Percentiles rank a stretch among this genome's conserved stretches.
Evolutionary conservation across 2,329 filamentous ascomycete genomes (phyloP).

Genomic region (Beauveria caledonica): DNA sequence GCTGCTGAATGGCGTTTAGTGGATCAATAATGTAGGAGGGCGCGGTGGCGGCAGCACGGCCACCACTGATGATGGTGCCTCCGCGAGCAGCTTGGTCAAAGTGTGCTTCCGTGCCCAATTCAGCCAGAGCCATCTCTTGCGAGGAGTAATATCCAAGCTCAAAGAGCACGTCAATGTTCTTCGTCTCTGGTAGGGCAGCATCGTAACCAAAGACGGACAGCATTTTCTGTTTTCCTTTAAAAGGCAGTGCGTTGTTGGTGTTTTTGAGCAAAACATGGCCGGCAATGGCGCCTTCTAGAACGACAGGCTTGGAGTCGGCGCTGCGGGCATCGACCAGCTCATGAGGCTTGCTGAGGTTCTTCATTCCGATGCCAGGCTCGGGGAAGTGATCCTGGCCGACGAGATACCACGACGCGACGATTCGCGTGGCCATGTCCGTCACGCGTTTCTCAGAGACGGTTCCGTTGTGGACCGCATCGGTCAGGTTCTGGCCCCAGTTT

Average conservation of each 20-base stretch:
- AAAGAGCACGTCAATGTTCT: slow-evolving; percentile 39
- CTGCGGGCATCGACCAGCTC: slow-evolving; percentile 41
- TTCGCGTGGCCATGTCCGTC: slow-evolving; percentile 71
- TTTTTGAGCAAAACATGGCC: slow-evolving; percentile 76
- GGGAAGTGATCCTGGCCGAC: slow-evolving; percentile 40
- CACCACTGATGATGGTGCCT: slow-evolving; percentile 44
- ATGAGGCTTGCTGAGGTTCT: slow-evolving; percentile 47
- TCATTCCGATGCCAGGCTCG: slow-evolving; percentile 45
- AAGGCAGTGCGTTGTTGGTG: slow-evolving; percentile 50
- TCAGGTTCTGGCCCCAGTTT: slow-evolving; percentile 59
- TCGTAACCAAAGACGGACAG: slow-evolving; percentile 55
- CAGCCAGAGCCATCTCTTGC: slow-evolving; percentile 35
- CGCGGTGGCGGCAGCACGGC: slow-evolving; percentile 41
- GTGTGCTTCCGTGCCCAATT: slow-evolving; percentile 32
- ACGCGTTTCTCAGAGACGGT: slow-evolving; percentile 62
- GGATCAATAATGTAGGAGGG: slow-evolving; percentile 45
- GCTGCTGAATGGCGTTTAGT: slow-evolving; percentile 48
- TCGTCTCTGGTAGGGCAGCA: slow-evolving; percentile 44
- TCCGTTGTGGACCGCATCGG: slow-evolving; percentile 67
- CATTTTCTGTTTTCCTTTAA: slow-evolving; percentile 45
- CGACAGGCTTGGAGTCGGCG: slow-evolving; percentile 31
- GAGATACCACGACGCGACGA: slow-evolving; percentile 53
- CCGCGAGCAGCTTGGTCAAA: slow-evolving; percentile 42
- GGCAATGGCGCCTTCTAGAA: slow-evolving; percentile 47
- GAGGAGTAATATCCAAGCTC: slow-evolving; percentile 40